These are phyloP conservation scores for Phytophthora pini DNA, from an alignment of 352 stramenopile genomes.

Conservation along the genomic window DNA sequence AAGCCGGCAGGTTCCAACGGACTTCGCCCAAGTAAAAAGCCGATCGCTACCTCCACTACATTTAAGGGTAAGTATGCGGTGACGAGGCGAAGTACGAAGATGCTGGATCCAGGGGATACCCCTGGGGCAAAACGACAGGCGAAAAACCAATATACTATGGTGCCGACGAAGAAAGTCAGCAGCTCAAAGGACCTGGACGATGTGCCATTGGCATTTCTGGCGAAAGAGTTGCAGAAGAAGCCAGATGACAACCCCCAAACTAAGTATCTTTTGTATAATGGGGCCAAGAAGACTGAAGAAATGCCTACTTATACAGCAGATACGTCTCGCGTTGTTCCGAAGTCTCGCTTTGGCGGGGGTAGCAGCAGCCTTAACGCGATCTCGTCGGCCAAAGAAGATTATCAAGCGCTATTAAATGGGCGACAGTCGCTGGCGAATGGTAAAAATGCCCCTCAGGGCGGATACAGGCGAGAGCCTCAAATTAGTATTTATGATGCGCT, in stretches of 20 bases:
- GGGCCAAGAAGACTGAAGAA: conserved; percentile 36
- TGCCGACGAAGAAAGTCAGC: conserved; percentile 16
- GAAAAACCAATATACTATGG: conserved; percentile 33
- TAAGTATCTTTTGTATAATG: conserved; percentile 60
- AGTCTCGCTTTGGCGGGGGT: conserved; percentile 39
- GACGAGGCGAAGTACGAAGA: conserved; percentile 52
- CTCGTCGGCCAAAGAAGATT: conserved; percentile 2
- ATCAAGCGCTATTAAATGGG: conserved; percentile 6
- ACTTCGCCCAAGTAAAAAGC: conserved; percentile 38
- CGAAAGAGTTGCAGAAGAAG: conserved; percentile 33
- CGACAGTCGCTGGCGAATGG: conserved; percentile 14
- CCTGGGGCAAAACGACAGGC: conserved; percentile 14
- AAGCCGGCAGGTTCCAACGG: conserved; percentile 53
- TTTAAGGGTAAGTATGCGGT: conserved; percentile 51
- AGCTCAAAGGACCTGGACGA: conserved; percentile 28
- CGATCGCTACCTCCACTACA: conserved; percentile 37
- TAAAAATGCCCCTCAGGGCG: conserved; percentile 14
- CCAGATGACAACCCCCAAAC: conserved; percentile 21
- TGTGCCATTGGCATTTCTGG: conserved; percentile 26
- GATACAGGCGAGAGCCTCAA: conserved; percentile 52
- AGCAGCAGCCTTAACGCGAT: conserved; percentile 5
- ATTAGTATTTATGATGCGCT: conserved; percentile 70
- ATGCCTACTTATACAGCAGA: conserved; percentile 21
- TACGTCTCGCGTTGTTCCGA: conserved; percentile 21
- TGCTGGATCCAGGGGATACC: conserved; percentile 36